Evolutionary conservation across 2,329 filamentous ascomycete species (phyloP).

Genomic region (Parastagonospora nodorum): DNA sequence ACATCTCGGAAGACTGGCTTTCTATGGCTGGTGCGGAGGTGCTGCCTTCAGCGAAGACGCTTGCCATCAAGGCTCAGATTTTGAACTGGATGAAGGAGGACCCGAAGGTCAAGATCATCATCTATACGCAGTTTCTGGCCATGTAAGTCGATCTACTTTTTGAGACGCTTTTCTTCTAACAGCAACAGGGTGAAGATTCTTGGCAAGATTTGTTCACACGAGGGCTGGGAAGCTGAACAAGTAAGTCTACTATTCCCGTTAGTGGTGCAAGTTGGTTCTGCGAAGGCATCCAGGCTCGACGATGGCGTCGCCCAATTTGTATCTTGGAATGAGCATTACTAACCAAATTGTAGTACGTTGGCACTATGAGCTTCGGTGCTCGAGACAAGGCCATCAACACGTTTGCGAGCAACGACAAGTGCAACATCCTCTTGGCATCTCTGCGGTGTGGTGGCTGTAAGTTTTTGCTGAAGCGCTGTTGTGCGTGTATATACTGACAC

Average conservation of each 20-base stretch:
- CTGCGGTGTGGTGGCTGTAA: constrained; percentile 60
- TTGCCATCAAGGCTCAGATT: constrained; percentile 53
- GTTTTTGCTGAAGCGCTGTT: neutral
- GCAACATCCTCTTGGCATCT: constrained; percentile 60
- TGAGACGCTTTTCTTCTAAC: neutral
- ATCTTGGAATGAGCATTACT: neutral
- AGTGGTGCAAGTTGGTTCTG: no score
- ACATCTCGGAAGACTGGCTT: constrained; percentile 48
- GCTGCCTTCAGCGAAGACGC: constrained; percentile 53
- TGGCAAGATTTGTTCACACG: constrained; percentile 53
- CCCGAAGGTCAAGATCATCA: constrained; percentile 59
- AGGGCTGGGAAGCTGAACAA: constrained; percentile 55
- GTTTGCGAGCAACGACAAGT: constrained; percentile 51
- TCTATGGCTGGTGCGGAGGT: constrained; percentile 40
- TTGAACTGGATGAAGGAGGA: constrained; percentile 53
- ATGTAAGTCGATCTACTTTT: constrained; percentile 40
- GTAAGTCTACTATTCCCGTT: constrained; percentile 24
- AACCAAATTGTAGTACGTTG: constrained; percentile 48
- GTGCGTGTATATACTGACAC: neutral
- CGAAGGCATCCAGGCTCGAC: no score
- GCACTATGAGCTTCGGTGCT: constrained; percentile 51
- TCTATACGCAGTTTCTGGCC: constrained; percentile 64
- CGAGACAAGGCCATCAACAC: constrained; percentile 54
- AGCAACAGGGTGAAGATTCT: constrained; percentile 53
- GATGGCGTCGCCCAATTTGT: no score